phyloP scores from a whole-genome alignment of 208 protist species.

The Wallacemonas sp. region DNA sequence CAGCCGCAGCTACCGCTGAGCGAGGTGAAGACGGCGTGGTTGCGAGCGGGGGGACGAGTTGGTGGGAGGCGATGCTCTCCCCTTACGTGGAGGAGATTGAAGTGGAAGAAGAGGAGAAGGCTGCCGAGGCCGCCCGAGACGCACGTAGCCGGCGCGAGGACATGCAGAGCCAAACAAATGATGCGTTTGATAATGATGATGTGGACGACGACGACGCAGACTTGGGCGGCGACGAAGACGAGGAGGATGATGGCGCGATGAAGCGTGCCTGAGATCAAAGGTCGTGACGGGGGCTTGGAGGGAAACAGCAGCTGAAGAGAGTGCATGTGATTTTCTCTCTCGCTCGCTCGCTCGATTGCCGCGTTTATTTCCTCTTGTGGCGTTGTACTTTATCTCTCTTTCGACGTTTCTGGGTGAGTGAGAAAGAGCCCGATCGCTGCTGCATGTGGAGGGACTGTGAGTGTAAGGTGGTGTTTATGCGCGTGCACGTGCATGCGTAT shows the following conservation, averaged over 20 bases:
- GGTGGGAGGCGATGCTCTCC: constrained; percentile 54
- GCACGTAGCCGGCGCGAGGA: constrained; percentile 10
- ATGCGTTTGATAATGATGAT: constrained; percentile 21
- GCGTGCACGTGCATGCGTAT: no score
- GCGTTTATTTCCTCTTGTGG: no score
- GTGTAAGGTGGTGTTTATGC: neutral
- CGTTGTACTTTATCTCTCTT: no score
- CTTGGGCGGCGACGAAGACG: neutral
- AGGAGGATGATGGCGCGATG: constrained; percentile 7
- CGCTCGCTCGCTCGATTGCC: no score
- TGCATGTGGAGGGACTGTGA: neutral
- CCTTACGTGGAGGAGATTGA: constrained; percentile 48
- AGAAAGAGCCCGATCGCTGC: no score
- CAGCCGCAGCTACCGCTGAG: constrained; percentile 3
- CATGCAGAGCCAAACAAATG: constrained; percentile 13
- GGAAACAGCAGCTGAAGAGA: no score
- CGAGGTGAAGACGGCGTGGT: neutral
- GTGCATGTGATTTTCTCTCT: no score
- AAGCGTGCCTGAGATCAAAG: neutral
- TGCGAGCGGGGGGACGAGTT: constrained; percentile 6
- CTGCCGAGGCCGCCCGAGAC: constrained; percentile 14
- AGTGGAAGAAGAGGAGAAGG: constrained; percentile 31
- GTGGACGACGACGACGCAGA: constrained; percentile 26
- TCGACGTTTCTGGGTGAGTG: no score
- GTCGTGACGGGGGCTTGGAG: no score